Evolutionary conservation across 768 basidiomycete genomes (phyloP).

Genomic region (Panellus pusillus): DNA sequence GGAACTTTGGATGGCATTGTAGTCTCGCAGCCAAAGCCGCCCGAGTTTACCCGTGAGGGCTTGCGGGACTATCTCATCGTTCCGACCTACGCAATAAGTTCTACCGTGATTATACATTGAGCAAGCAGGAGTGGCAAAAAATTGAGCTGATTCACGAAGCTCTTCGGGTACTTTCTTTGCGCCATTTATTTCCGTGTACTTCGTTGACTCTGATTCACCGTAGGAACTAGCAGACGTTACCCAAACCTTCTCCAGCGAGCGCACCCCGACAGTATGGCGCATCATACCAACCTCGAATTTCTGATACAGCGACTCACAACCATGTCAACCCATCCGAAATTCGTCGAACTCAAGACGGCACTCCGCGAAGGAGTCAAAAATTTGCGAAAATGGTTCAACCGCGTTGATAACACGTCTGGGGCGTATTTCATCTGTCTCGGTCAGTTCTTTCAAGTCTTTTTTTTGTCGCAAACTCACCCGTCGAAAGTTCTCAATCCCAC

Average conservation of each 20-base stretch:
- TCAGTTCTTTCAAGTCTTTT: too few species aligned
- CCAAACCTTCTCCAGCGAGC: background rate
- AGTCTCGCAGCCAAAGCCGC: background rate
- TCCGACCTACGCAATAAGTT: background rate
- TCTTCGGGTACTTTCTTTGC: too few species aligned
- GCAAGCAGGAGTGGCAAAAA: too few species aligned
- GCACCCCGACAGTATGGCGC: background rate
- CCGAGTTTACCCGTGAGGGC: background rate
- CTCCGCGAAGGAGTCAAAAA: too few species aligned
- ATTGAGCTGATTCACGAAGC: too few species aligned
- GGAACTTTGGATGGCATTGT: background rate
- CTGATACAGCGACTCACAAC: background rate
- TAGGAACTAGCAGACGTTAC: too few species aligned
- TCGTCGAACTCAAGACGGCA: too few species aligned
- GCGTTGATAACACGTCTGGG: too few species aligned
- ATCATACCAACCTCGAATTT: constrained; percentile 1
- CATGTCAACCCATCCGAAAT: background rate
- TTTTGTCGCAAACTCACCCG: background rate
- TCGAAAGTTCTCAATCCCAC: background rate
- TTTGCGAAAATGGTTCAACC: too few species aligned
- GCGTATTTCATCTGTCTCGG: background rate
- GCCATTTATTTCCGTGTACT: too few species aligned
- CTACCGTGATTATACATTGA: too few species aligned
- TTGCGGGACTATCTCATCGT: background rate
- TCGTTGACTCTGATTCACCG: too few species aligned